Conservation (phyloP, 1,284 basidiomycete species). For the Singerocomus inundabilis region DNA sequence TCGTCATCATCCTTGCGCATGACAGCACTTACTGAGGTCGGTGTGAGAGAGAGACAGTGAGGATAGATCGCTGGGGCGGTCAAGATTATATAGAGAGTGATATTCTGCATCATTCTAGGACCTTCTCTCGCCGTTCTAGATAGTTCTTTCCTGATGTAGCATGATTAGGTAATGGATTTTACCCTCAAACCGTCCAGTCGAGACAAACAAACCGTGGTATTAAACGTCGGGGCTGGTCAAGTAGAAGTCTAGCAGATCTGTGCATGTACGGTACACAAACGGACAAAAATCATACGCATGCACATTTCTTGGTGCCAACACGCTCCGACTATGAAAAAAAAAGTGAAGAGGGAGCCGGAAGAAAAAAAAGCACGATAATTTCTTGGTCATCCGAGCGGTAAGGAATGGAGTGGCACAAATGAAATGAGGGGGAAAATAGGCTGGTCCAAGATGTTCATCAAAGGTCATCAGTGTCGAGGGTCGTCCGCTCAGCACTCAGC, state of each 20-base stretch:
- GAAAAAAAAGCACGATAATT: conserved; percentile 15
- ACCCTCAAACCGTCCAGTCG: background rate
- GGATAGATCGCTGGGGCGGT: background rate
- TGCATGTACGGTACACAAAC: conserved; percentile 27
- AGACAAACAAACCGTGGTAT: conserved; percentile 10
- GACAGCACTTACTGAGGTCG: conserved; percentile 19
- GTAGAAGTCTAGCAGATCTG: conserved; percentile 28
- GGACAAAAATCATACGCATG: conserved; percentile 28
- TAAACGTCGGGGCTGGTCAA: conserved; percentile 18
- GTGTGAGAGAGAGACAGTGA: conserved; percentile 17
- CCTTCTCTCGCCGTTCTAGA: conserved; percentile 38
- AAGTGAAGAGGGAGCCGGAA: background rate
- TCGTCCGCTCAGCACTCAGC: conserved; percentile 7
- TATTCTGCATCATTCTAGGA: conserved; percentile 40
- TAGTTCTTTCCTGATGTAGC: conserved; percentile 33
- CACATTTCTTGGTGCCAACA: conserved; percentile 23
- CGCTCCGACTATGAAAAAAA: conserved; percentile 16
- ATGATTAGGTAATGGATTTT: conserved; percentile 34
- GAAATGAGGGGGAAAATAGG: conserved; percentile 19
- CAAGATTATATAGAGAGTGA: conserved; percentile 35
- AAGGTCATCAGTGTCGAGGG: conserved; percentile 29
- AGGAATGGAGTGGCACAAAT: conserved; percentile 19
- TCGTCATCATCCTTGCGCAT: background rate
- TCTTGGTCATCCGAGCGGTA: conserved; percentile 16
- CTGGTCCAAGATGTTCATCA: conserved; percentile 25